Evolutionary conservation across 805 yeast genomes (phyloP).

Genomic region (Suhomyces sp.): DNA sequence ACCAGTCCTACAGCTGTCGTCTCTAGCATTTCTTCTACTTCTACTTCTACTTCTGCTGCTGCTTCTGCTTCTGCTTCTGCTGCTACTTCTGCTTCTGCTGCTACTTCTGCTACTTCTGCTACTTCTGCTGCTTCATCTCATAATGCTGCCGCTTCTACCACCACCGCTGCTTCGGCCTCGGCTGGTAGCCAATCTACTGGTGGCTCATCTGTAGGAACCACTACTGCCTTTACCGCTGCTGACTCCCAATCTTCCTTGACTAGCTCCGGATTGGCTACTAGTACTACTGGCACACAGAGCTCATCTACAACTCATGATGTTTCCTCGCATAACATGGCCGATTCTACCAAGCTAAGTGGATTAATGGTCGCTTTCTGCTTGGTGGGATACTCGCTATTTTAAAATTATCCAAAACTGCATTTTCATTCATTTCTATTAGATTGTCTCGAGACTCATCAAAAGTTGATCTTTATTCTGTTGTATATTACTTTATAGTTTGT

Average conservation of each 20-base stretch:
- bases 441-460: neutral
- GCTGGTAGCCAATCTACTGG: no score
- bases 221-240: neutral
- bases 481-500: no score
- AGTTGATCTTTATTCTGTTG: no score
- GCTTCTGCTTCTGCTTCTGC: neutral
- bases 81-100: neutral
- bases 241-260: neutral
- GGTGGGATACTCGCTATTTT: slow-evolving; percentile 6
- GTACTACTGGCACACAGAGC: neutral
- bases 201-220: neutral
- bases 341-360: slow-evolving; percentile 3
- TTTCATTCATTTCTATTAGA: neutral
- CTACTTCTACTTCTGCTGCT: neutral
- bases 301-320: neutral
- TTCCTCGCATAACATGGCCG: neutral
- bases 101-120: slow-evolving; percentile 1
- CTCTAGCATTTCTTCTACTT: slow-evolving; percentile 1
- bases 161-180: neutral
- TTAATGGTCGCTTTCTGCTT: slow-evolving; percentile 8
- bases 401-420: neutral
- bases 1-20: neutral
- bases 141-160: neutral
- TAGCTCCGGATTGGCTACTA: neutral
- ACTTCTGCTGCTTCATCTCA: slow-evolving; percentile 1